Evolutionary conservation across 352 stramenopile genomes (phyloP).

Genomic region (Pythium utonaiense): DNA sequence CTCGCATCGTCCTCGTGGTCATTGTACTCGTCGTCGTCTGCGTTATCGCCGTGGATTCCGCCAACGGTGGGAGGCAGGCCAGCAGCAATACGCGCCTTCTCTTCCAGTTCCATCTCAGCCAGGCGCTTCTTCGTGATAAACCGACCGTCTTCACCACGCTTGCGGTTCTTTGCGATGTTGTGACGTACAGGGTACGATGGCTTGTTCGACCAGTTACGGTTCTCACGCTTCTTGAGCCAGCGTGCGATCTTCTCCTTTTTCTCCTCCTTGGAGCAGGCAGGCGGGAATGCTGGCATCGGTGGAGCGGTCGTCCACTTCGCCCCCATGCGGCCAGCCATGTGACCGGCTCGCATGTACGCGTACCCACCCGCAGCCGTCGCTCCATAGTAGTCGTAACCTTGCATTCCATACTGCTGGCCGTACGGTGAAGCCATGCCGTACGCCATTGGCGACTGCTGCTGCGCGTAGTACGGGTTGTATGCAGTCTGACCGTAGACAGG

Average conservation of each 20-base stretch:
- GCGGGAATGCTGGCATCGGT: constrained; percentile 72
- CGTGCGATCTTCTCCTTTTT: constrained; percentile 84
- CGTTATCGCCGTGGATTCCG: not conserved
- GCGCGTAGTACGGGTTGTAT: constrained; percentile 22
- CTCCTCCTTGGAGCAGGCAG: constrained; percentile 74
- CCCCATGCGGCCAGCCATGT: constrained; percentile 34
- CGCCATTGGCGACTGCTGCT: constrained; percentile 12
- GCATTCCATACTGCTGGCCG: constrained; percentile 34
- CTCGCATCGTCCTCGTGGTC: constrained; percentile 17
- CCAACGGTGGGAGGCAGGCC: constrained; percentile 9
- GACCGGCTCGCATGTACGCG: constrained; percentile 42
- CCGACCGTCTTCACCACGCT: constrained; percentile 74
- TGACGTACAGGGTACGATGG: constrained; percentile 79
- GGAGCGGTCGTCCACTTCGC: constrained; percentile 69
- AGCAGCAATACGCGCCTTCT: constrained; percentile 27
- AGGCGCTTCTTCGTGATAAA: constrained; percentile 79
- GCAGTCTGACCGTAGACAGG: constrained; percentile 11
- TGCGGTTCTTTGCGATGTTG: constrained; percentile 81
- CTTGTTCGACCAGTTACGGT: constrained; percentile 84
- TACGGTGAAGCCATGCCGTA: constrained; percentile 42
- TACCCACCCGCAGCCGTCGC: constrained; percentile 23
- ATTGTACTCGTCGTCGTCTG: constrained; percentile 10
- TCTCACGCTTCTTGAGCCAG: constrained; percentile 83
- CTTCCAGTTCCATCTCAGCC: constrained; percentile 64
- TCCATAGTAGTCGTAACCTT: constrained; percentile 62